These are phyloP conservation scores for Pseudocercospora crystallina DNA, from an alignment of 2,329 filamentous ascomycete genomes.

Conservation along the genomic window DNA sequence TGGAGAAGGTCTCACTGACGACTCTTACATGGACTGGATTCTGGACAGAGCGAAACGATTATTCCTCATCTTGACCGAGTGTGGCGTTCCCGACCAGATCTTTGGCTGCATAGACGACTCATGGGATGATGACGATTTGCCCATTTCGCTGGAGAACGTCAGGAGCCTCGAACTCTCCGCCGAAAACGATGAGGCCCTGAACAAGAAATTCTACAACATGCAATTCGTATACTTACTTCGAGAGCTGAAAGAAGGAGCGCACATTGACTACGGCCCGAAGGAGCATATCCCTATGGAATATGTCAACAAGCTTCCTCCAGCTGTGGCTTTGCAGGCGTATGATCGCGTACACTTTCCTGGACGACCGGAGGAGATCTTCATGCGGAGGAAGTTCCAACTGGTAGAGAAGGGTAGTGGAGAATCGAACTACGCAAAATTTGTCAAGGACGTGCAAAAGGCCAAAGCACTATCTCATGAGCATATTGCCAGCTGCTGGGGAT, in stretches of 20 bases:
- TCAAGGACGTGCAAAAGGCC: slow-evolving; percentile 60
- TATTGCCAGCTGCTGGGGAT: slow-evolving; percentile 68
- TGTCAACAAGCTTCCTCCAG: slow-evolving; percentile 58
- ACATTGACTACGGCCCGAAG: slow-evolving; percentile 63
- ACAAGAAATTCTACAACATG: slow-evolving; percentile 66
- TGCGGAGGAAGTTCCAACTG: slow-evolving; percentile 35
- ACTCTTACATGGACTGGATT: slow-evolving; percentile 79
- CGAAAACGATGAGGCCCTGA: slow-evolving; percentile 61
- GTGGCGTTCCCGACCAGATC: slow-evolving; percentile 70
- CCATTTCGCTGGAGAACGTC: slow-evolving; percentile 65
- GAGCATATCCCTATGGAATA: slow-evolving; percentile 70
- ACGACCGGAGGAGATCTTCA: slow-evolving; percentile 54
- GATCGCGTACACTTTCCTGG: slow-evolving; percentile 66
- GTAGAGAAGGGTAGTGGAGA: slow-evolving; percentile 30
- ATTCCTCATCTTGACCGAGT: slow-evolving; percentile 69
- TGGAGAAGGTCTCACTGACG: slow-evolving; percentile 67
- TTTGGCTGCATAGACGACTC: slow-evolving; percentile 73
- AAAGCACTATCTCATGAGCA: slow-evolving; percentile 65
- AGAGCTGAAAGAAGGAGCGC: slow-evolving; percentile 59
- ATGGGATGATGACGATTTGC: slow-evolving; percentile 75
- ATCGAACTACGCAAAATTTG: slow-evolving; percentile 50
- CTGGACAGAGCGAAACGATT: slow-evolving; percentile 66
- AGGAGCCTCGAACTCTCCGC: slow-evolving; percentile 62
- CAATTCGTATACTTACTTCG: slow-evolving; percentile 72
- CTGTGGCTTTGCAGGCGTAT: slow-evolving; percentile 48